Evolutionary conservation across 768 basidiomycete genomes (phyloP).

Genomic region (Leccinum incarnatum): DNA sequence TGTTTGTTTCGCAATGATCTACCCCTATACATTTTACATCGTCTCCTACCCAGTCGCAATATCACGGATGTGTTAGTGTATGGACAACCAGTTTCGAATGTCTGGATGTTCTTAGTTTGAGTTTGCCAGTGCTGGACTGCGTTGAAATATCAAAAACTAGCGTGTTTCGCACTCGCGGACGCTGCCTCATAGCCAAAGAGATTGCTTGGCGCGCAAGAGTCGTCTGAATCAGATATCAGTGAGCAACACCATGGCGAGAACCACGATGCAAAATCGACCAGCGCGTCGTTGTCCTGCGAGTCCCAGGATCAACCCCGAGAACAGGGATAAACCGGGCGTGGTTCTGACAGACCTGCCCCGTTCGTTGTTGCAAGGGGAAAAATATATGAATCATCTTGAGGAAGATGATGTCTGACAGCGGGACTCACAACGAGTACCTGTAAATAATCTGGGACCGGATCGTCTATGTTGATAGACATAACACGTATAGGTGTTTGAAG

Average conservation of each 20-base stretch:
- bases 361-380: background rate
- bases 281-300: background rate
- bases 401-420: background rate
- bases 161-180: background rate
- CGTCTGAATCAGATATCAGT: background rate
- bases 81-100: slow-evolving; percentile 17
- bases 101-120: slow-evolving; percentile 1
- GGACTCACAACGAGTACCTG: background rate
- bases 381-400: background rate
- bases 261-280: background rate
- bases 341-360: background rate
- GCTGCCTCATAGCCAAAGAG: background rate
- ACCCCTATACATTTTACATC: slow-evolving; percentile 21
- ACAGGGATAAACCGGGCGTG: background rate
- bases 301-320: background rate
- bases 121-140: background rate
- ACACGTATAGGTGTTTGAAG: background rate
- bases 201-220: background rate
- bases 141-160: background rate
- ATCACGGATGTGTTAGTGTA: slow-evolving; percentile 17
- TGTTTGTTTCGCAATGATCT: slow-evolving; percentile 19
- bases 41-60: slow-evolving; percentile 7
- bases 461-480: background rate
- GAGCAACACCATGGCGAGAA: background rate
- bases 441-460: background rate